Evolutionary conservation across 441 rosid species (phyloP).

Genomic region (Francoa sonchifolia): DNA sequence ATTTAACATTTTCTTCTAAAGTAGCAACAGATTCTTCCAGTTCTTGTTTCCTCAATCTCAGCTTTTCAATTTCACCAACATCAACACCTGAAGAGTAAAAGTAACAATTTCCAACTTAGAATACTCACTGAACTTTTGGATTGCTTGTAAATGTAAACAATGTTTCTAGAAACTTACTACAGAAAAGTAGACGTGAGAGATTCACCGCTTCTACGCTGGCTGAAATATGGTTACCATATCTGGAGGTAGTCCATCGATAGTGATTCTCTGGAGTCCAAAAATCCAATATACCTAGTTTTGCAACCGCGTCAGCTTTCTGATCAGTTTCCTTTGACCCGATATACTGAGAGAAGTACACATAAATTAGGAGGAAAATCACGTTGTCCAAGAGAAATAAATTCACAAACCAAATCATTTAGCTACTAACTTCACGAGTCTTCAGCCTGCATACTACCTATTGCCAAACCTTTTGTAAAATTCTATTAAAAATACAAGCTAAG

Average conservation of each 20-base stretch:
- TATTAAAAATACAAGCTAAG: constrained; percentile 3
- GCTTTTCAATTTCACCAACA: constrained; percentile 60
- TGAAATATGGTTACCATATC: constrained; percentile 75
- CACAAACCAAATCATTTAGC: neutral
- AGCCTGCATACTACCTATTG: neutral
- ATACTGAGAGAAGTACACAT: constrained; percentile 31
- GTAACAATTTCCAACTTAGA: constrained; percentile 1
- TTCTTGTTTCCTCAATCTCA: constrained; percentile 44
- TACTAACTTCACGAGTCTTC: constrained; percentile 2
- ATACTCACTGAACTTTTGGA: neutral
- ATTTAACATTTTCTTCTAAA: constrained; percentile 36
- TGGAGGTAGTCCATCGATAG: constrained; percentile 71
- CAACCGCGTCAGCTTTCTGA: constrained; percentile 70
- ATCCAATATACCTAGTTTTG: constrained; percentile 53
- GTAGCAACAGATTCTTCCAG: constrained; percentile 39
- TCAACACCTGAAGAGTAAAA: constrained; percentile 36
- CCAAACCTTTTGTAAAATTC: too few relatives aligned
- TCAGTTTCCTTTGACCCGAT: constrained; percentile 79
- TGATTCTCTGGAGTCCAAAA: constrained; percentile 98
- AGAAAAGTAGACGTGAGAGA: constrained; percentile 59
- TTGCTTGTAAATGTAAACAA: constrained; percentile 2
- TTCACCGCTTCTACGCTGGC: constrained; percentile 63
- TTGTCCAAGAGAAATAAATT: constrained; percentile 1
- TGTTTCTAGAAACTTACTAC: constrained; percentile 30
- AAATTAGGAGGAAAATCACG: constrained; percentile 8